Evolutionary conservation across 768 basidiomycete genomes (phyloP), one percentile per base, ranked within the genome.

Genomic region (Pleurotus giganteus): DNA sequence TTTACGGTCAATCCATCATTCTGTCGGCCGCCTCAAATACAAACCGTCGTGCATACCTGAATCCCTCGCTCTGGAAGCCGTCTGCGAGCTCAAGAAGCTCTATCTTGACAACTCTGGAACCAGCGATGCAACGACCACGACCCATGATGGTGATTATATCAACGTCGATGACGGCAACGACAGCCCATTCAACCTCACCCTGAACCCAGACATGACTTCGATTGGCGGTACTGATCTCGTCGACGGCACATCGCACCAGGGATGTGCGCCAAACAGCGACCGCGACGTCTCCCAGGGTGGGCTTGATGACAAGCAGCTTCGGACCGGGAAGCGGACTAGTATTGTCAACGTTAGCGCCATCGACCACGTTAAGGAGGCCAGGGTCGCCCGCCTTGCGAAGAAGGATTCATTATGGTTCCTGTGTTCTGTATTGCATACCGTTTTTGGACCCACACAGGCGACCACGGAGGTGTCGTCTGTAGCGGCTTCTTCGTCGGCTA

Each of bases 341-440:
- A 28, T 41, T 46, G 44, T 32, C 46, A 31, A 13, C 54, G 29
- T 11, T 47, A 56, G 53, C 39, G 9, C 49, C 42, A 34, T 53
- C 52, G 56, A 54, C 51, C 27, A 55, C 55, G 47, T 29, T 46
- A 56, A 37, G 31, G 55, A 52, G 31, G 59, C 59, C 41, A 71
- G 78, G 51, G 65, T 77, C 54, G 64, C 61, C 57, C 68, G 65
- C 39, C 71, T 82, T 27, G 76, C 72, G 19, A 69, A 66, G 41
- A 81, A 81, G 57, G 82, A 83, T 57, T 59, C 78, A 23, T 45
- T 78, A 9, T 83, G 81, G 81, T 83, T 79, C 65, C 66, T 82
- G 27, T 82, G 80, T 61, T 70, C 69, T 34, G 57, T 74, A 43
- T 64, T 82, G 27, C 76, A 78, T 55, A 56, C 69, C 52, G 56